phyloP scores from a whole-genome alignment of 164 flowering plant genomes.

The Nymphaea thermarum region DNA sequence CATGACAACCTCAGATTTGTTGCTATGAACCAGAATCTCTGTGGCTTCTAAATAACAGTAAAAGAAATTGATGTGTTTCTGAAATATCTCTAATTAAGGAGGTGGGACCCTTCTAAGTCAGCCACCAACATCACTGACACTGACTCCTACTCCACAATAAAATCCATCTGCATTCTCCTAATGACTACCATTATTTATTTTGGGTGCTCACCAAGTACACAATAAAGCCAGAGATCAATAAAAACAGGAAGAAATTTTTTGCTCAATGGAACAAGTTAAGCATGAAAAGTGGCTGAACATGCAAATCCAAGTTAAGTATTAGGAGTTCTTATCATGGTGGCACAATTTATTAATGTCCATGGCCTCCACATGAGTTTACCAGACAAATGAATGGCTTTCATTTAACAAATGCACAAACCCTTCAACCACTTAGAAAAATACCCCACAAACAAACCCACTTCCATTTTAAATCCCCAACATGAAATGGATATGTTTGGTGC shows the following conservation, averaged over 20 bases:
- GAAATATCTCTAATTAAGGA: not conserved
- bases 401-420: not conserved
- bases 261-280: too few species aligned
- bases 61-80: too few species aligned
- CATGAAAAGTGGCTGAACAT: too few species aligned
- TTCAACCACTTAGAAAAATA: slow-evolving; percentile 13
- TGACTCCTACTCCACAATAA: slow-evolving; percentile 52
- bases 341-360: not conserved
- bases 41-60: too few species aligned
- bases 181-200: slow-evolving; percentile 20
- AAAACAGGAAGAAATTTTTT: too few species aligned
- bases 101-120: slow-evolving; percentile 26
- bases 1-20: too few species aligned
- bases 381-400: not conserved
- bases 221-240: too few species aligned
- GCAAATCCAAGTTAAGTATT: too few species aligned
- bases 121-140: slow-evolving; percentile 68
- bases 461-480: slow-evolving; percentile 13
- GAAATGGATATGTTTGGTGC: slow-evolving; percentile 63
- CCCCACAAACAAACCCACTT: slow-evolving; percentile 35
- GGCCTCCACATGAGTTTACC: not conserved
- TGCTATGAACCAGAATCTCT: too few species aligned
- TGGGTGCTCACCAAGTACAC: not conserved
- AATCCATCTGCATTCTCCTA: slow-evolving; percentile 42
- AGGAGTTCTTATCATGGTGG: not conserved